A percentile compares a stretch with the other conserved stretches of the same genome.
phyloP scores from a whole-genome alignment of 305 asterid species.

The Coffea humblotiana region DNA sequence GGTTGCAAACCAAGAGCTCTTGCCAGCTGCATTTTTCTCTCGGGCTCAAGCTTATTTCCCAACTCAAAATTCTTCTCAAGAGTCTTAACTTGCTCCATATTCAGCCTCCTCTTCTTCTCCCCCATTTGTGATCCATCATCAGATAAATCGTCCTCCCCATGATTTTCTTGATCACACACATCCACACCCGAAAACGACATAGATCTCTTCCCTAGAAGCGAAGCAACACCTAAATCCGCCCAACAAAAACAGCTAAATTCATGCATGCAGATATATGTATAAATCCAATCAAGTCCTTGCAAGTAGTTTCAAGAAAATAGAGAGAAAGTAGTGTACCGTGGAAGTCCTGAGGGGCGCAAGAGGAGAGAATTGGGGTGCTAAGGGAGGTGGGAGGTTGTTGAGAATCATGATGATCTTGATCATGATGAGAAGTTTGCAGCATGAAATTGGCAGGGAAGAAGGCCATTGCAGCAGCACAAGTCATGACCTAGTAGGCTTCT shows the following conservation, averaged over 20 bases:
- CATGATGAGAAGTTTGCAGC: conserved; percentile 43
- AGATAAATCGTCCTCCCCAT: conserved; percentile 40
- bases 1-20: conserved; percentile 52
- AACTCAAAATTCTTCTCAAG: conserved; percentile 53
- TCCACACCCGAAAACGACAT: conserved; percentile 38
- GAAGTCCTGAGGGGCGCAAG: conserved; percentile 40
- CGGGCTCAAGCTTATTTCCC: conserved; percentile 52
- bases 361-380: conserved; percentile 31
- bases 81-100: conserved; percentile 49
- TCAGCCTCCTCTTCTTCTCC: conserved; percentile 52
- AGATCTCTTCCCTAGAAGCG: conserved; percentile 37
- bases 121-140: conserved; percentile 44
- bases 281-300: background rate
- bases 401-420: conserved; percentile 19
- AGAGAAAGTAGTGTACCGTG: conserved; percentile 24
- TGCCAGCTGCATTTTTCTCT: conserved; percentile 50
- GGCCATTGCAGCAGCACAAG: conserved; percentile 42
- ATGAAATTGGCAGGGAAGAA: conserved; percentile 50
- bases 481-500: conserved; percentile 28
- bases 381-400: conserved; percentile 40
- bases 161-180: conserved; percentile 19
- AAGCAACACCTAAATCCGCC: conserved; percentile 25
- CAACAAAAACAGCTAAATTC: background rate
- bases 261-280: background rate
- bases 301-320: background rate